These are phyloP conservation scores for Anthracocystis panici-leucophaei DNA, from an alignment of 1,284 basidiomycete genomes.

Conservation along the genomic window DNA sequence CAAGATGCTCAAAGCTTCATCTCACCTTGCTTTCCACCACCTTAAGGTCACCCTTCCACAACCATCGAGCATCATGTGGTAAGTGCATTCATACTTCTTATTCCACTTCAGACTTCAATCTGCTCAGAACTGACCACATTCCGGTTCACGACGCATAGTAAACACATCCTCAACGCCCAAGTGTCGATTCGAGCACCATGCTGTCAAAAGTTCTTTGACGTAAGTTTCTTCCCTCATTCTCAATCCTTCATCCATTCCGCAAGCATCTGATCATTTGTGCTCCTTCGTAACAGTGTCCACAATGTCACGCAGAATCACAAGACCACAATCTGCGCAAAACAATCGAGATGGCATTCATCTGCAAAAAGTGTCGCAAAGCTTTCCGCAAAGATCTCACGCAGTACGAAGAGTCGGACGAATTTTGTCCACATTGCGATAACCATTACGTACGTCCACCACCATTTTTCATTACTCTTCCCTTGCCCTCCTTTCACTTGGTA, in stretches of 20 bases:
- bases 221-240: slow-evolving; percentile 25
- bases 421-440: slow-evolving; percentile 97
- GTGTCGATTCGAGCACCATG: slow-evolving; percentile 68
- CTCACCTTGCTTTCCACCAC: not conserved
- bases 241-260: not conserved
- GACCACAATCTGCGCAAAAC: slow-evolving; percentile 81
- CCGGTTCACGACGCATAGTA: slow-evolving; percentile 40
- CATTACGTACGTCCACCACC: slow-evolving; percentile 78
- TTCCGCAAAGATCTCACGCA: slow-evolving; percentile 91
- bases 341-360: slow-evolving; percentile 90
- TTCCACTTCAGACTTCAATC: too few species aligned
- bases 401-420: slow-evolving; percentile 97
- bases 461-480: not conserved
- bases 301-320: slow-evolving; percentile 88
- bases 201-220: slow-evolving; percentile 68
- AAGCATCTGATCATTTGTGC: not conserved
- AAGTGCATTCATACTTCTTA: not conserved
- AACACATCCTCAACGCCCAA: slow-evolving; percentile 69
- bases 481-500: not conserved
- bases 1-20: not conserved
- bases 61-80: slow-evolving; percentile 22
- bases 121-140: too few species aligned
- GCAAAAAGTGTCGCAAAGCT: slow-evolving; percentile 98
- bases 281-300: slow-evolving; percentile 77
- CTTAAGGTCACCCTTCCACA: not conserved